Evolutionary conservation across 164 flowering plant genomes (phyloP), one percentile per base, ranked within the genome.

Genomic region (Magnolia officinalis): DNA sequence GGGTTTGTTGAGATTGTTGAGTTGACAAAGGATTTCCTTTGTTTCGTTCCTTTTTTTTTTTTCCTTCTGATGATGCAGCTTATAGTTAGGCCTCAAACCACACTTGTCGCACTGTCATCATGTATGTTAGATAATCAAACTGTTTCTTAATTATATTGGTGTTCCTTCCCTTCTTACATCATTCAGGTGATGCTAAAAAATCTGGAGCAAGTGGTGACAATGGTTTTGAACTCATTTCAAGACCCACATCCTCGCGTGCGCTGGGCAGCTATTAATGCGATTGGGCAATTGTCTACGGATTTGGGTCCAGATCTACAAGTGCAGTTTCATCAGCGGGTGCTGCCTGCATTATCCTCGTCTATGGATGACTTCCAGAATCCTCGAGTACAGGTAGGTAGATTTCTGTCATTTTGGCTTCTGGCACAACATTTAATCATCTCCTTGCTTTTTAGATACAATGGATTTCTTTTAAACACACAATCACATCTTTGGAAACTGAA

Each of bases 291-390:
- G 69, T 93, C 99, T 50, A 93, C 99, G 0, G 99, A 96, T 80
- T 85, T 96, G 84, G 99, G 99, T 66, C 99, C 99, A 50, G 99
- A 96, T 78, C 84, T 96, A 84, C 99, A 96, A 82, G 88, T 87
- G 71, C 91, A 92, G 79, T 92, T 86, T 82, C 99, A 96, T 81
- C 94, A 91, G 50, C 84, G 84, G 59, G 97, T 94, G 69, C 82
- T 96, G 50, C 98, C 99, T 29, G 91, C 98, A 0, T 82, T 96
- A 10, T 98, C 95, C 70, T 82, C 85, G 37, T 90, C 98, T 1
- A 94, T 96, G 99, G 99, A 96, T 87, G 98, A 96, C 76, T 92
- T 94, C 82, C 98, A 90, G 81, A 96, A 92, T 83, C 99, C 99
- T 23, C 84, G 98, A 79, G 99, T 96, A 2, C 99, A 96, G 97